These are phyloP conservation scores for Tremella fuciformis DNA, from an alignment of 768 basidiomycete genomes.

Conservation along the genomic window DNA sequence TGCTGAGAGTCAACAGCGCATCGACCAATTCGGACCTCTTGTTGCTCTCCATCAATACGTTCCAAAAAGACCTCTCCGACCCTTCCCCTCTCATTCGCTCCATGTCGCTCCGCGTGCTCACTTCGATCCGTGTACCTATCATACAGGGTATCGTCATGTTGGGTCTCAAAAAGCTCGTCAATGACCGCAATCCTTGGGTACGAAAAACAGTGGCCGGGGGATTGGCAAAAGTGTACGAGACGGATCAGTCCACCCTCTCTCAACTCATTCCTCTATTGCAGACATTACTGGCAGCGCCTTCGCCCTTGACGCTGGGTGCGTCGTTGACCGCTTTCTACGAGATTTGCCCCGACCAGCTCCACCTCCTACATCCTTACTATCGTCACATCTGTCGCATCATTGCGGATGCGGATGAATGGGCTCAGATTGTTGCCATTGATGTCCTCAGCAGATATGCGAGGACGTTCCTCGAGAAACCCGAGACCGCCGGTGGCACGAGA, in stretches of 20 bases:
- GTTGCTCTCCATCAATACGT: constrained; percentile 93
- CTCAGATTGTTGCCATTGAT: constrained; percentile 74
- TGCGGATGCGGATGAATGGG: constrained; percentile 95
- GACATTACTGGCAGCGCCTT: constrained; percentile 62
- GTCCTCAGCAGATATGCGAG: constrained; percentile 78
- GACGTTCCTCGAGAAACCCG: constrained; percentile 64
- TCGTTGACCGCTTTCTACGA: constrained; percentile 79
- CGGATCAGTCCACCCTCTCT: constrained; percentile 69
- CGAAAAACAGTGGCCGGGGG: constrained; percentile 88
- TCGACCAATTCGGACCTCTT: constrained; percentile 91
- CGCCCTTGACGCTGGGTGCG: constrained; percentile 81
- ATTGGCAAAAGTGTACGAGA: constrained; percentile 79
- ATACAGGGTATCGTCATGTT: constrained; percentile 61
- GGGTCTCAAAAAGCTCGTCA: constrained; percentile 86
- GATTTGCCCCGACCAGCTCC: constrained; percentile 80
- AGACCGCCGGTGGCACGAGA: constrained; percentile 53
- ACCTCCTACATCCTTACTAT: constrained; percentile 84
- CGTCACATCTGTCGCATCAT: constrained; percentile 77
- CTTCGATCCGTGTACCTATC: constrained; percentile 84
- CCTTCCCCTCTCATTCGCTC: constrained; percentile 89
- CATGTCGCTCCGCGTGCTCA: constrained; percentile 90
- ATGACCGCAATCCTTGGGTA: constrained; percentile 90
- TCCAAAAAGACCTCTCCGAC: constrained; percentile 93
- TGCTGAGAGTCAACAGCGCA: constrained; percentile 54
- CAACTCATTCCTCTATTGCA: constrained; percentile 56